These are phyloP conservation scores for Chlamydomonas sp. DNA, from an alignment of 139 green algal species.

Conservation along the genomic window DNA sequence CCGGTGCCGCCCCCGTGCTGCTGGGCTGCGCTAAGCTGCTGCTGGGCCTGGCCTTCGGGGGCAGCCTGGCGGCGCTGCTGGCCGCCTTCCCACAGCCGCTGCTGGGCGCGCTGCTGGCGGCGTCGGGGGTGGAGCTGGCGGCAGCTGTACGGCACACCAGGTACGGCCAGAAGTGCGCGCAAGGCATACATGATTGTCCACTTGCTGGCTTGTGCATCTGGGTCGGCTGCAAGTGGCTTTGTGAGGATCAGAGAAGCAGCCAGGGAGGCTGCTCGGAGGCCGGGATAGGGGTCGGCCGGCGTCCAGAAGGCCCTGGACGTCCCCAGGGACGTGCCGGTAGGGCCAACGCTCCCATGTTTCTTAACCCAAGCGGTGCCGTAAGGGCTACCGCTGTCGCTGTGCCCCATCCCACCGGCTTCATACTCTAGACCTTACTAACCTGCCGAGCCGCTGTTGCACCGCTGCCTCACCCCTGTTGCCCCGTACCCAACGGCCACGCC, in stretches of 20 bases:
- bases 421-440: background rate
- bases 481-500: background rate
- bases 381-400: no score
- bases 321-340: no score
- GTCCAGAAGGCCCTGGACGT: no score
- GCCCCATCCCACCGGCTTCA: no score
- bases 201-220: no score
- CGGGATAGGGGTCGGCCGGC: no score
- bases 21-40: constrained; percentile 77
- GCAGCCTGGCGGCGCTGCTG: constrained; percentile 68
- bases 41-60: constrained; percentile 76
- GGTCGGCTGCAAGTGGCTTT: no score
- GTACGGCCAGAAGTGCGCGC: background rate
- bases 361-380: no score
- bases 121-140: constrained; percentile 75
- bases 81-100: constrained; percentile 69
- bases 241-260: background rate
- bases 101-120: constrained; percentile 73
- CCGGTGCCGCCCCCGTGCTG: constrained; percentile 72
- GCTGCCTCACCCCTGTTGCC: background rate
- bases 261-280: no score
- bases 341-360: no score
- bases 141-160: constrained; percentile 37
- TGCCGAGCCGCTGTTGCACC: background rate
- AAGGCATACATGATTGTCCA: no score